Base-by-base conservation (phyloP, 805 yeast genomes). In the Kodamaea neixiangensis region DNA sequence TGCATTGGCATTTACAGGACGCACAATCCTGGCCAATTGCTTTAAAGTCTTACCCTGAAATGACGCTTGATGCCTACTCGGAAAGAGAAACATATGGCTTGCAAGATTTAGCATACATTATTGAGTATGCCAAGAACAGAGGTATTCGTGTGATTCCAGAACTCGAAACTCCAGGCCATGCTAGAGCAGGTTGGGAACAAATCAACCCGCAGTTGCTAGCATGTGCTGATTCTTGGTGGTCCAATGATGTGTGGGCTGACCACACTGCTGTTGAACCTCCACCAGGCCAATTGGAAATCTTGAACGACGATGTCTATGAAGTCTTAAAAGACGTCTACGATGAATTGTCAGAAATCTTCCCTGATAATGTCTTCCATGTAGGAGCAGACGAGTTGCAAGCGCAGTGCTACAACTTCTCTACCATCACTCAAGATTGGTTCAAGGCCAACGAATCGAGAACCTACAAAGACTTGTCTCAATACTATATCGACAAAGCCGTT, bases 111-210 rank as follows among this genome's bases (percentile, higher is more conserved):
- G 35, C 34, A 14, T 47, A 59, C 11, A 49, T 73, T 4, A 62
- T 73, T 15, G 53, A 54, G 19, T 72, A 71, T 56, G 77, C 73
- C 3, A 50, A 53, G 10, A 58, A 42, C 2, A 57, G 71, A 44
- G 78, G 77, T n/a, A 69, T 73, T 9, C 64, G 78, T 50, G 61
- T 74, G 14, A 56, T 73, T 21, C 77, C 78, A 5, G 78, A 73
- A 54, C 54, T 73, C 25, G 78, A 74, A 52, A 52, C 68, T 58
- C 77, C 78, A 4, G 77, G 76, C 1, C 78, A 74, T 53, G 60
- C 75, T 13, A 57, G 67, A 22, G 66, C 76, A 5, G 78, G 78
- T 2, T 74, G 72, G 72, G 52, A 52, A 34, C 65, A 60, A 45
- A 57, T 71, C 29, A 68, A 69, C 52, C 61, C 65, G 2, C 58